Base-by-base conservation (phyloP, 179 eudicot genomes). In the Spinacia oleracea region DNA sequence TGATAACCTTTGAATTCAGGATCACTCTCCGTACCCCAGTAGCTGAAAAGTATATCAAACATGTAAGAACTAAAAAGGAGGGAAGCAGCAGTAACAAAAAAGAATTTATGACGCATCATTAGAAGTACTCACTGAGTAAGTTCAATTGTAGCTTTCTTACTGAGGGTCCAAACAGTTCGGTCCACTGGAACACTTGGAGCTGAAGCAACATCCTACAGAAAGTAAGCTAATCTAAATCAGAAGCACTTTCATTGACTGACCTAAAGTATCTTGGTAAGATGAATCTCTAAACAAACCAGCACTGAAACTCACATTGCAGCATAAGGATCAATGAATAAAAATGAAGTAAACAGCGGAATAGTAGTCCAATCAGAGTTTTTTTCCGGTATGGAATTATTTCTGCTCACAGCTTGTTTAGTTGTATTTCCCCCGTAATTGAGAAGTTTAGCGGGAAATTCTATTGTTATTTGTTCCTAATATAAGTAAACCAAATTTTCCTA, bases 21-120 rank as follows among this genome's bases (percentile, higher is more conserved):
- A 89, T 94, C 97, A 75, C 77, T 89, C 83, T 94, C 98, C 35
- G 97, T 93, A 67, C 98, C 98, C 98, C 98, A 95, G 70, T 93
- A 91, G 84, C 97, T 95, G 89, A 62, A 64, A 62, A 46, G 42
- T 38, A 77, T 58, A 76, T 21, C 56, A 51, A 51, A 65, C 72
- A 23, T 23, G 77, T 78, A 55, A 89, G 67, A 64, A 68, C 34
- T 70, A 80, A 56, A 42, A 59, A 58, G n/a, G 38, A 25, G 43
- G 53, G 29, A 45, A 70, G 31, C 59, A 75, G 25, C 14, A 73
- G 35, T 7, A 81, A 20, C 40, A 34, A 63, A 42, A 32, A 72
- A 40, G 66, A 79, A 27, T 51, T 60, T 1, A 40, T 40, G 12
- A 16, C 14, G 65, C n/a, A 77, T 32, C 42, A 55, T 23, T 18